These are phyloP conservation scores for Epichloe festucae DNA, from an alignment of 2,329 filamentous ascomycete species.

Conservation along the genomic window DNA sequence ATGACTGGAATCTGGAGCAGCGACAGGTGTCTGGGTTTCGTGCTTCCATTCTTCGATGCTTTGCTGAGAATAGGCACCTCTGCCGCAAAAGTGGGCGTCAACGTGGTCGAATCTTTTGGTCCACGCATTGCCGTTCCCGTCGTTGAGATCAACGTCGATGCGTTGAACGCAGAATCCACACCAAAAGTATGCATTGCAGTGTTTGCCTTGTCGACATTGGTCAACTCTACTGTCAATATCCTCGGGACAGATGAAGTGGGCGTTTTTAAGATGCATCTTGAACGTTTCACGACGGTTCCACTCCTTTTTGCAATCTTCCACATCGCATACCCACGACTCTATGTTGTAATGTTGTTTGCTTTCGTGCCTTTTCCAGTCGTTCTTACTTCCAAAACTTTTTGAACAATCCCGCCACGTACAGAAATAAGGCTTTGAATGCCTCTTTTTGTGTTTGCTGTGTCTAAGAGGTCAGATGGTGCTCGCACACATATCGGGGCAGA, in stretches of 20 bases:
- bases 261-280: slow-evolving; percentile 44
- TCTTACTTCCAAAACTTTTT: slow-evolving; percentile 75
- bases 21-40: slow-evolving; percentile 8
- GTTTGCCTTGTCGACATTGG: slow-evolving; percentile 47
- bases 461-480: neutral
- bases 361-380: slow-evolving; percentile 89
- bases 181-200: slow-evolving; percentile 61
- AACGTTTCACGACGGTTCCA: slow-evolving; percentile 48
- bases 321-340: slow-evolving; percentile 60
- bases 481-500: neutral
- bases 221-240: slow-evolving; percentile 32
- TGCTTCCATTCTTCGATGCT: slow-evolving; percentile 44
- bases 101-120: slow-evolving; percentile 56
- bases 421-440: slow-evolving; percentile 68
- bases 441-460: slow-evolving; percentile 66
- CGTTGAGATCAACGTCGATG: slow-evolving; percentile 36
- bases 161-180: slow-evolving; percentile 66
- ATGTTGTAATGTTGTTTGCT: slow-evolving; percentile 61
- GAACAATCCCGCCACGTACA: slow-evolving; percentile 61
- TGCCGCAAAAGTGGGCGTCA: slow-evolving; percentile 53
- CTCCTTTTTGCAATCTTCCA: slow-evolving; percentile 44
- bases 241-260: slow-evolving; percentile 23
- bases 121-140: slow-evolving; percentile 33
- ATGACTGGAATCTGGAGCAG: slow-evolving; percentile 1
- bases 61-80: slow-evolving; percentile 23